Evolutionary conservation across 1,284 basidiomycete species (phyloP).

Genomic region (Marasmius tenuissimus): DNA sequence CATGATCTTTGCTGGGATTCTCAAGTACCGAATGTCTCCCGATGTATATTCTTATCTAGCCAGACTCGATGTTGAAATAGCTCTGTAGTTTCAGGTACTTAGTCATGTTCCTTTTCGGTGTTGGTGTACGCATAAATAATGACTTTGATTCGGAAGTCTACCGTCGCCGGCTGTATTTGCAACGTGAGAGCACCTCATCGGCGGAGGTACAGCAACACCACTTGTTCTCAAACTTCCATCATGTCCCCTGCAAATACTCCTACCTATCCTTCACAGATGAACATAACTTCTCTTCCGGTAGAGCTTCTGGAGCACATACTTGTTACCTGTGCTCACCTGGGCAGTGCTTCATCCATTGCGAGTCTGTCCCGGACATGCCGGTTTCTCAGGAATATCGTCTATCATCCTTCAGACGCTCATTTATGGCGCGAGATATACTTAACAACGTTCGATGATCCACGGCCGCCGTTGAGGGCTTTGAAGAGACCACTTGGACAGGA

Average conservation of each 20-base stretch:
- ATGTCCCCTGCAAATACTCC: not conserved
- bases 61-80: constrained; percentile 76
- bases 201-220: not conserved
- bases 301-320: constrained; percentile 48
- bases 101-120: too few species aligned
- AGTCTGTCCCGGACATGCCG: constrained; percentile 45
- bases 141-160: not conserved
- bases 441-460: constrained; percentile 49
- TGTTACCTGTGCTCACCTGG: constrained; percentile 30
- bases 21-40: constrained; percentile 87
- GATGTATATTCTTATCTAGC: constrained; percentile 91
- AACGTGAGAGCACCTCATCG: not conserved
- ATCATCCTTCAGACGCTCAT: constrained; percentile 42
- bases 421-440: constrained; percentile 56
- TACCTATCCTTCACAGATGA: not conserved
- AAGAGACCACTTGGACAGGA: constrained; percentile 2
- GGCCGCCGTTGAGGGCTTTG: constrained; percentile 25
- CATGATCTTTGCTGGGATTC: constrained; percentile 86
- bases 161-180: not conserved
- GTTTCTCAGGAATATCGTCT: constrained; percentile 38
- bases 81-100: constrained; percentile 40
- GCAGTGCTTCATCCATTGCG: constrained; percentile 35
- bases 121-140: too few species aligned
- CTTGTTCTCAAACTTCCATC: not conserved
- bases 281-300: constrained; percentile 3